Percentiles rank a stretch among this genome's conserved stretches.
phyloP scores from a whole-genome alignment of 768 basidiomycete genomes.

The Tylopilus felleus region DNA sequence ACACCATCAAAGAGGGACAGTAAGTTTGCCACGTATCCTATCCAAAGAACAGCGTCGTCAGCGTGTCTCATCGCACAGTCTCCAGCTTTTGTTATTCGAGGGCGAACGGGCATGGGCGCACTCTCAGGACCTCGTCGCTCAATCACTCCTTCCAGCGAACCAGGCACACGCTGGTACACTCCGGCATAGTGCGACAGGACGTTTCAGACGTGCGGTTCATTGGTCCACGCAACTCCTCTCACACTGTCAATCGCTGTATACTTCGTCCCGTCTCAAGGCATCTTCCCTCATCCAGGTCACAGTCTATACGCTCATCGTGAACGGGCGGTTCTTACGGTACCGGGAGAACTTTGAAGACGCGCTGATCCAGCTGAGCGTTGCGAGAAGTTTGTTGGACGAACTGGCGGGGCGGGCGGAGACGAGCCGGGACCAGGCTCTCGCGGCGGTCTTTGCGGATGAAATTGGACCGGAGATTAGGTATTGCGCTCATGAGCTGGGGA shows the following conservation, averaged over 20 bases:
- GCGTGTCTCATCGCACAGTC: slow-evolving; percentile 37
- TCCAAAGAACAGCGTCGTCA: slow-evolving; percentile 6
- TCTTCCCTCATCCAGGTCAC: slow-evolving; percentile 65
- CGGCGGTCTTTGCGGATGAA: slow-evolving; percentile 78
- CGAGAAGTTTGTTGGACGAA: slow-evolving; percentile 68
- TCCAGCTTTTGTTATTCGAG: slow-evolving; percentile 84
- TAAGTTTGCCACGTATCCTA: slow-evolving; percentile 39
- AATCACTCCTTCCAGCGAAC: slow-evolving; percentile 51
- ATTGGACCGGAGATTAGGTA: slow-evolving; percentile 89
- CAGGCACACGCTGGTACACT: slow-evolving; percentile 51
- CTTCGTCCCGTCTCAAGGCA: slow-evolving; percentile 48
- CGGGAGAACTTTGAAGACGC: slow-evolving; percentile 74
- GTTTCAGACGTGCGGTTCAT: slow-evolving; percentile 74
- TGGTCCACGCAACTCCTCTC: slow-evolving; percentile 78
- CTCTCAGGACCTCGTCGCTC: slow-evolving; percentile 69
- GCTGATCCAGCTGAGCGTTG: slow-evolving; percentile 72
- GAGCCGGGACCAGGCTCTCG: slow-evolving; percentile 84
- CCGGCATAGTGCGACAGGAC: slow-evolving; percentile 71
- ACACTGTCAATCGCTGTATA: slow-evolving; percentile 63
- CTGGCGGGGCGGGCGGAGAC: slow-evolving; percentile 62
- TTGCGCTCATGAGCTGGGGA: slow-evolving; percentile 85
- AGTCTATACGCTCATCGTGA: slow-evolving; percentile 75
- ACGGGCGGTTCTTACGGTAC: slow-evolving; percentile 80
- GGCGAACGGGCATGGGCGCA: slow-evolving; percentile 91
- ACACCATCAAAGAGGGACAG: slow-evolving; percentile 84